Percentiles rank a stretch among this genome's conserved stretches.
Conservation (phyloP, 2,329 filamentous ascomycete genomes). For the Nothophoma quercina region DNA sequence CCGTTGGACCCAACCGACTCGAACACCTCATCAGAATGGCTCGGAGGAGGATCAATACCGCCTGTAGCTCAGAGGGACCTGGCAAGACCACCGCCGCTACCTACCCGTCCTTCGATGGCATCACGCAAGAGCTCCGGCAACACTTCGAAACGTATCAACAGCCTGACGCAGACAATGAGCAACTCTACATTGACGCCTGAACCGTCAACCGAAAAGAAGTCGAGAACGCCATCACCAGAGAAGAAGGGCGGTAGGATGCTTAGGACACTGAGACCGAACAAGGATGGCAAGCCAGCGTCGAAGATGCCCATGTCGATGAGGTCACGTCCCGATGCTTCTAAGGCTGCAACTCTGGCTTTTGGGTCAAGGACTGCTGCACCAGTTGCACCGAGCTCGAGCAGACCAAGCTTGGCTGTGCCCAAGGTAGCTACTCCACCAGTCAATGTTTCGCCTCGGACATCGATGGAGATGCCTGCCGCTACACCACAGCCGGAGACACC, state of each 20-base stretch:
- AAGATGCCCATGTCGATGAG: constrained; percentile 55
- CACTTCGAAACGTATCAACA: constrained; percentile 32
- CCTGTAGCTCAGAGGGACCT: constrained; percentile 81
- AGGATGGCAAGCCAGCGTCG: constrained; percentile 56
- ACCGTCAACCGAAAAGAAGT: constrained; percentile 52
- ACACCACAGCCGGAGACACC: constrained; percentile 27
- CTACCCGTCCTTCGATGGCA: constrained; percentile 62
- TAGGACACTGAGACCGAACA: constrained; percentile 59
- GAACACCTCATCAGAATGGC: constrained; percentile 58
- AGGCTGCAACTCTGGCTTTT: constrained; percentile 71
- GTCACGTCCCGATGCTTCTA: constrained; percentile 63
- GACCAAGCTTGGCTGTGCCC: constrained; percentile 21
- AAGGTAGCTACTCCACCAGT: constrained; percentile 29
- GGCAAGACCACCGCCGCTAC: constrained; percentile 70
- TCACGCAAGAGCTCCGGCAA: constrained; percentile 56
- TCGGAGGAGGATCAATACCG: constrained; percentile 83
- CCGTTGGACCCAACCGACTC: constrained; percentile 20
- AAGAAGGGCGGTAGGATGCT: constrained; percentile 65
- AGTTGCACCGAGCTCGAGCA: constrained; percentile 23
- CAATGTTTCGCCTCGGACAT: constrained; percentile 34
- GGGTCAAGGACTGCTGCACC: constrained; percentile 40
- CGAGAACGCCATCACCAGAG: constrained; percentile 68
- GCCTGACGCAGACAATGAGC: constrained; percentile 30
- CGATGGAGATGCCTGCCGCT: constrained; percentile 36
- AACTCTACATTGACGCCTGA: constrained; percentile 45